These are phyloP conservation scores for Lineolata rhizophorae DNA, from an alignment of 495 filamentous ascomycete species.

Conservation along the genomic window DNA sequence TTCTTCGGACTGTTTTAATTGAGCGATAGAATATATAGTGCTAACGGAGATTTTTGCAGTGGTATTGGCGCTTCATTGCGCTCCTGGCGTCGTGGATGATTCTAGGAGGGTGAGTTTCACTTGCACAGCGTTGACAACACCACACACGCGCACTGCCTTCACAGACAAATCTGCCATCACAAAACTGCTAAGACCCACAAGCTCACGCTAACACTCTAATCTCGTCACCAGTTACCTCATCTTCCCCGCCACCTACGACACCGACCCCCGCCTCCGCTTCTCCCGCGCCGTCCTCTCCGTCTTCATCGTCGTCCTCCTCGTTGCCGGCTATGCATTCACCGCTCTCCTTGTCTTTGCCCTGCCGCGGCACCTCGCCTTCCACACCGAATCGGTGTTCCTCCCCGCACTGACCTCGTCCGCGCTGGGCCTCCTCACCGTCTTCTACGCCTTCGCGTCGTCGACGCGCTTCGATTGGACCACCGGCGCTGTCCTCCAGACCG, in stretches of 20 bases:
- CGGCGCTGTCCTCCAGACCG: slow-evolving; percentile 12
- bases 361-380: slow-evolving; percentile 13
- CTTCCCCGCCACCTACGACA: slow-evolving; percentile 16
- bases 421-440: slow-evolving; percentile 17
- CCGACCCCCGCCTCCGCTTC: slow-evolving; percentile 11
- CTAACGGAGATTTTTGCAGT: neutral
- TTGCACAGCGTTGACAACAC: neutral
- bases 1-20: no score
- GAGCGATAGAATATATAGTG: no score
- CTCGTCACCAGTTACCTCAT: slow-evolving; percentile 18
- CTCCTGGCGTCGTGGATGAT: slow-evolving; percentile 1
- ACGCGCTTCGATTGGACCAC: slow-evolving; percentile 11
- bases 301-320: slow-evolving; percentile 16
- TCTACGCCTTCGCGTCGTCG: slow-evolving; percentile 19
- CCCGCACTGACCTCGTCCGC: slow-evolving; percentile 13
- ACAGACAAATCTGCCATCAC: no score
- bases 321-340: slow-evolving; percentile 18
- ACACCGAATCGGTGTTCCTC: slow-evolving; percentile 17
- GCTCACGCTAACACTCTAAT: no score
- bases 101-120: neutral
- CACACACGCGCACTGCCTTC: neutral
- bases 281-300: slow-evolving; percentile 13
- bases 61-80: neutral
- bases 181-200: no score
- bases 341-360: slow-evolving; percentile 17